A percentile compares a stretch with the other conserved stretches of the same genome.
These are phyloP conservation scores for Colletotrichum kahawae DNA, from an alignment of 2,329 filamentous ascomycete species.

Conservation along the genomic window DNA sequence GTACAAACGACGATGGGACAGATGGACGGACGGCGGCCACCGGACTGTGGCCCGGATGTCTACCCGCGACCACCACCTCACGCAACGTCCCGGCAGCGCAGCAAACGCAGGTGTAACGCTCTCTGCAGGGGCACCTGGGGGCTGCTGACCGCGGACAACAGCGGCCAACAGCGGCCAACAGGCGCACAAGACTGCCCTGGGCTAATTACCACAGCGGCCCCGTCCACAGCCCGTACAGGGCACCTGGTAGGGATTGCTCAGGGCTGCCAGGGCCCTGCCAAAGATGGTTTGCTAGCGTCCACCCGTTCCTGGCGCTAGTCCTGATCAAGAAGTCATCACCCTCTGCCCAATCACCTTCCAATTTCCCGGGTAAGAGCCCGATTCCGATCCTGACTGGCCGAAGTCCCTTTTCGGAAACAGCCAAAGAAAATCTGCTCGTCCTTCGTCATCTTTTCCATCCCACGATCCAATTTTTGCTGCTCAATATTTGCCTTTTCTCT, in stretches of 20 bases:
- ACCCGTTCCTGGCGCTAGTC: constrained; percentile 18
- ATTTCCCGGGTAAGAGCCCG: constrained; percentile 10
- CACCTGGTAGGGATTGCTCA: not conserved
- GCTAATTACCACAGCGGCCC: not conserved
- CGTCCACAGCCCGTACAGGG: not conserved
- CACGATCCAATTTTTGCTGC: not conserved
- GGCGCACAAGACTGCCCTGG: not conserved
- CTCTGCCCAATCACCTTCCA: constrained; percentile 17
- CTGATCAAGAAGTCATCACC: not conserved
- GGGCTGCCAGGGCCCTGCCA: not conserved
- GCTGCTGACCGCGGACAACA: not conserved
- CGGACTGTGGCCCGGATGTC: not conserved
- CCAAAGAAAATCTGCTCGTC: constrained; percentile 7
- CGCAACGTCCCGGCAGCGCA: not conserved
- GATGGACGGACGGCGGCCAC: not conserved
- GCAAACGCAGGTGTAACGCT: not conserved
- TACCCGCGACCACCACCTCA: not conserved
- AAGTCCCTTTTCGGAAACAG: not conserved
- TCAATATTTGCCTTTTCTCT: not conserved
- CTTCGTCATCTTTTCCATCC: not conserved
- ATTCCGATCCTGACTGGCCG: constrained; percentile 10
- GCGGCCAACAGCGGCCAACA: not conserved
- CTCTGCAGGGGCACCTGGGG: not conserved
- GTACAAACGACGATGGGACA: not conserved
- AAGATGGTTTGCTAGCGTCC: constrained; percentile 11